These are phyloP conservation scores for Passalora sequoiae DNA, from an alignment of 2,329 filamentous ascomycete genomes.

Conservation along the genomic window DNA sequence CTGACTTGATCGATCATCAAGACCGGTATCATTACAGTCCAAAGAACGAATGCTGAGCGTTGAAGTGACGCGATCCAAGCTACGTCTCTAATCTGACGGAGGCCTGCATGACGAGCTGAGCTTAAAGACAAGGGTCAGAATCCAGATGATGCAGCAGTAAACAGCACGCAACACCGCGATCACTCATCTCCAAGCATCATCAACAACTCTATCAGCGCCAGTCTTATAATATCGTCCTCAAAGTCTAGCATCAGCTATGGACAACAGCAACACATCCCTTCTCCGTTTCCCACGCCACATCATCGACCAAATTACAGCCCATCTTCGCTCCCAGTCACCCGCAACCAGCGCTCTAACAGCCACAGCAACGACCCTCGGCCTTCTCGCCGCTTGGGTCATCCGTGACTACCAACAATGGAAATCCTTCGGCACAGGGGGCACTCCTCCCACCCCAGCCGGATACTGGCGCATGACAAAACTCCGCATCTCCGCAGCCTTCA, in stretches of 20 bases:
- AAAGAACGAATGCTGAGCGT: too few relatives aligned
- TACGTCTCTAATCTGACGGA: too few relatives aligned
- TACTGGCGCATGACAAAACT: conserved; percentile 18
- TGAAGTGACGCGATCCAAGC: too few relatives aligned
- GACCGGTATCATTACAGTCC: not conserved
- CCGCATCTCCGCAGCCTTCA: conserved; percentile 10
- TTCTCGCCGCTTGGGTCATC: conserved; percentile 9
- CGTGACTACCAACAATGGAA: conserved; percentile 15
- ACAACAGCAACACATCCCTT: not conserved
- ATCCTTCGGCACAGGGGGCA: conserved; percentile 18
- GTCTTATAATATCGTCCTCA: not conserved
- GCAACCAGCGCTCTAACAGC: conserved; percentile 1
- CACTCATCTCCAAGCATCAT: not conserved
- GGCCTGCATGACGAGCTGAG: not conserved
- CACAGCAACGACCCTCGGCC: not conserved
- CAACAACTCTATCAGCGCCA: not conserved
- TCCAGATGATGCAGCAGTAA: not conserved
- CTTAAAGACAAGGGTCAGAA: not conserved
- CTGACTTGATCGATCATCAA: not conserved
- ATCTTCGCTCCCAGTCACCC: not conserved
- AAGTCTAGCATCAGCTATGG: conserved; percentile 3
- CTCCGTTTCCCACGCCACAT: conserved; percentile 3
- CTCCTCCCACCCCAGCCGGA: conserved; percentile 11
- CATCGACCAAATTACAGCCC: not conserved
- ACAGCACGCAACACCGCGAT: too few relatives aligned